Evolutionary conservation across 2,329 filamentous ascomycete genomes (phyloP).

Genomic region (Penicillium janthinellum): DNA sequence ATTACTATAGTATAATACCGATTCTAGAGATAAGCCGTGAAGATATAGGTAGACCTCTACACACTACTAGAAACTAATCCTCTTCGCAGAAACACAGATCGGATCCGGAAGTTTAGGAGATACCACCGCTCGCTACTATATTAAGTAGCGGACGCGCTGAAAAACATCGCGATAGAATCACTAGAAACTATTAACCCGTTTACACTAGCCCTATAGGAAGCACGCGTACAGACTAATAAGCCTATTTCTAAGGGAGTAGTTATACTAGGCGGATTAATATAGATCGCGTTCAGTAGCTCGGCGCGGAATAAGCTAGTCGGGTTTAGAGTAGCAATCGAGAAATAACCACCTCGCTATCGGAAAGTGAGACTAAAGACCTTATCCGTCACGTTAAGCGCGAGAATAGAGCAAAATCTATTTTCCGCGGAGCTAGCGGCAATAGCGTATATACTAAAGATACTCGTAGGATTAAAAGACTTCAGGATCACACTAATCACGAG

Average conservation of each 20-base stretch:
- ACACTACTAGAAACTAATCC: constrained; percentile 21
- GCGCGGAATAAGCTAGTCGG: constrained; percentile 21
- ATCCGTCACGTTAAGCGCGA: constrained; percentile 20
- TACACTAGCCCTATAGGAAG: constrained; percentile 8
- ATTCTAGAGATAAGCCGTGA: constrained; percentile 24
- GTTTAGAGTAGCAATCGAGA: constrained; percentile 27
- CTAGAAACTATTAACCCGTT: constrained; percentile 17
- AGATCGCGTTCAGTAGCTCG: constrained; percentile 23
- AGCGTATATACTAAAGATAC: constrained; percentile 19
- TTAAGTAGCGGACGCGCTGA: constrained; percentile 17
- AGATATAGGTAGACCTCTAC: constrained; percentile 22
- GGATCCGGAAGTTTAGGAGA: constrained; percentile 23
- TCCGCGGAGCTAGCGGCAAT: constrained; percentile 29
- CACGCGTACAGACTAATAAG: background rate
- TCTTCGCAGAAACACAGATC: constrained; percentile 18
- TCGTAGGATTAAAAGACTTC: constrained; percentile 20
- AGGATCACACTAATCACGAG: constrained; percentile 25
- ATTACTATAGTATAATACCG: constrained; percentile 22
- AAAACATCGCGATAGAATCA: constrained; percentile 10
- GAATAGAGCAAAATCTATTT: constrained; percentile 27
- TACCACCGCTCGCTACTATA: constrained; percentile 16
- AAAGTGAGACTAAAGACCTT: constrained; percentile 24
- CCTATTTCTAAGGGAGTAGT: no score
- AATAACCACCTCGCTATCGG: constrained; percentile 31
- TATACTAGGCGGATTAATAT: constrained; percentile 8